Conservation (phyloP, 2,329 filamentous ascomycete species). For the Didymella keratinophila region DNA sequence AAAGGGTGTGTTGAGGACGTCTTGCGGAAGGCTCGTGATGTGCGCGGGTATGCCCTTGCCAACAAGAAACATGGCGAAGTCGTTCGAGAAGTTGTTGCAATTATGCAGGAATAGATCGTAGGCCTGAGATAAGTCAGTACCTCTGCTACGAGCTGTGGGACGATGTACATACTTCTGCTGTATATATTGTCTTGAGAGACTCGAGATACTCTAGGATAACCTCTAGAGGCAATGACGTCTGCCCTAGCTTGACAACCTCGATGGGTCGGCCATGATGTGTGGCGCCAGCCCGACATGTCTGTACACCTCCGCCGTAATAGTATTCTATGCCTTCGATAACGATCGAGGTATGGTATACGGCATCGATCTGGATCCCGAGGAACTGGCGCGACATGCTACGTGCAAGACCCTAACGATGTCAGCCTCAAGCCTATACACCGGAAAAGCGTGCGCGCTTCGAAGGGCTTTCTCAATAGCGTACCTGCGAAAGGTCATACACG, state of each 20-base stretch:
- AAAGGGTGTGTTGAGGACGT: slow-evolving; percentile 84
- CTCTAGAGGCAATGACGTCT: slow-evolving; percentile 79
- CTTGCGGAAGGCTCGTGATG: slow-evolving; percentile 84
- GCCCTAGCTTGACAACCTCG: slow-evolving; percentile 76
- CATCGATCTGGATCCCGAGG: slow-evolving; percentile 79
- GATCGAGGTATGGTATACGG: slow-evolving; percentile 93
- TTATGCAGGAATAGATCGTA: slow-evolving; percentile 89
- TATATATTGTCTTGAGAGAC: slow-evolving; percentile 83
- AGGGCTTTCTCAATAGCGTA: slow-evolving; percentile 22
- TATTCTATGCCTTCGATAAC: slow-evolving; percentile 87
- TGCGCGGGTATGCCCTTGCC: slow-evolving; percentile 88
- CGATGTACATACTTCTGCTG: slow-evolving; percentile 66
- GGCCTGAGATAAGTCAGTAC: slow-evolving; percentile 54
- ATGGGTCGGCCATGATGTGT: slow-evolving; percentile 89
- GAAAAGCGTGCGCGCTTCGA: background rate
- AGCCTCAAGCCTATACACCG: background rate
- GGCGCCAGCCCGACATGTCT: slow-evolving; percentile 78
- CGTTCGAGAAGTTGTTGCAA: slow-evolving; percentile 97
- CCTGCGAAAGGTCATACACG: slow-evolving; percentile 61
- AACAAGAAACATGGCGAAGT: slow-evolving; percentile 86
- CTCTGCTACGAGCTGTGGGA: background rate
- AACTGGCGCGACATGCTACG: slow-evolving; percentile 63
- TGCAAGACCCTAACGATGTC: slow-evolving; percentile 59
- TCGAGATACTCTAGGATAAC: slow-evolving; percentile 88
- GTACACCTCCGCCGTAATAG: slow-evolving; percentile 87